These are phyloP conservation scores for Amphichorda felina DNA, from an alignment of 2,329 filamentous ascomycete genomes.

Conservation along the genomic window DNA sequence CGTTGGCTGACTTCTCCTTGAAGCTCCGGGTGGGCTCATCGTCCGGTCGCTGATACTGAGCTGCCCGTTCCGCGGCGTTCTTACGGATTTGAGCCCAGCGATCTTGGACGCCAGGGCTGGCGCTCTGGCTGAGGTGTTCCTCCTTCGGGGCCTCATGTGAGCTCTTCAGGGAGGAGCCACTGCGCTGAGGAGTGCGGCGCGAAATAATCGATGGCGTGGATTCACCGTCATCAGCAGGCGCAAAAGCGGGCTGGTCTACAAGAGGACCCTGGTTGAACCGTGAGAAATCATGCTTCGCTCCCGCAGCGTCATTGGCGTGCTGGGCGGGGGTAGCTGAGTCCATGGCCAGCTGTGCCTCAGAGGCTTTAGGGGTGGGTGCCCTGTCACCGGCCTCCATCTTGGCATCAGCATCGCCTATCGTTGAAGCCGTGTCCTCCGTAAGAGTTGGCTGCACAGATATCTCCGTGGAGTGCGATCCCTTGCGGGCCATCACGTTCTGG, in stretches of 20 bases:
- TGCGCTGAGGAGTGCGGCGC: conserved; percentile 18
- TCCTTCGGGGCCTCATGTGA: conserved; percentile 25
- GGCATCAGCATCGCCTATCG: conserved; percentile 4
- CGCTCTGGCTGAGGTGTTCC: conserved; percentile 20
- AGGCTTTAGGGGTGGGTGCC: conserved; percentile 1
- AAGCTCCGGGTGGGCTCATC: conserved; percentile 28
- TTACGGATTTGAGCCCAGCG: conserved; percentile 94
- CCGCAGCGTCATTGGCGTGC: conserved; percentile 42
- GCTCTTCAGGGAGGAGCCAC: conserved; percentile 5
- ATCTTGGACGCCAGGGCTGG: conserved; percentile 41
- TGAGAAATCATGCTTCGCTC: conserved; percentile 49
- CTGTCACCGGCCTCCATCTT: no score
- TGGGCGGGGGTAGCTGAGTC: conserved; percentile 11
- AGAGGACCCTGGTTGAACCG: conserved; percentile 85
- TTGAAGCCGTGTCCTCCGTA: not conserved
- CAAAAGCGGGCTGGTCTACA: conserved; percentile 74
- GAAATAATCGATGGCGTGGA: conserved; percentile 35
- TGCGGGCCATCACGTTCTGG: conserved; percentile 34
- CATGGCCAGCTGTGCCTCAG: not conserved
- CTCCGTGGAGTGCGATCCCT: conserved; percentile 4
- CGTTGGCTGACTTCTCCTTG: conserved; percentile 50
- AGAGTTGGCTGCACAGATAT: not conserved
- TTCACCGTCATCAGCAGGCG: conserved; percentile 40
- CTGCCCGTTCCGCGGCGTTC: conserved; percentile 77
- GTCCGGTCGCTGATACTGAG: conserved; percentile 27